Percentiles rank a stretch among this genome's conserved stretches.
Evolutionary conservation across 768 basidiomycete species (phyloP).

Genomic region (Mycena vitilis): DNA sequence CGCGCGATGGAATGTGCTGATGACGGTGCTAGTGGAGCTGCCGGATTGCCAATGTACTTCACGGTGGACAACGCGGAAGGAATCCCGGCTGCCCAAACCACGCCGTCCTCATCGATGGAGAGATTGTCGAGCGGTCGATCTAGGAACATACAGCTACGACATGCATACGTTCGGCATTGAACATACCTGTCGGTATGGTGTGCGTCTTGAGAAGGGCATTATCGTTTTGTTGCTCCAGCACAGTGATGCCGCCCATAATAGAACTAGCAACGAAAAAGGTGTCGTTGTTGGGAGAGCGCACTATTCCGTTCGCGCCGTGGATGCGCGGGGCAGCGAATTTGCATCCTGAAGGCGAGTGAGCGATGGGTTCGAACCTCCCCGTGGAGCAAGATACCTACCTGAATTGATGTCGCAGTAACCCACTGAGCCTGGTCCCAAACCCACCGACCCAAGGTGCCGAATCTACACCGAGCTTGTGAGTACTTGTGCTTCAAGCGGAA

Average conservation of each 20-base stretch:
- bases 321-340: conserved; percentile 66
- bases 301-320: conserved; percentile 71
- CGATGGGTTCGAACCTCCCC: not conserved
- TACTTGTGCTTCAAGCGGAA: not conserved
- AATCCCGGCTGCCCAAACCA: conserved; percentile 70
- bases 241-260: conserved; percentile 56
- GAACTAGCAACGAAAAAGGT: conserved; percentile 70
- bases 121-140: conserved; percentile 72
- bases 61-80: conserved; percentile 51
- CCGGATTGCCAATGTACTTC: conserved; percentile 57
- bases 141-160: conserved; percentile 31
- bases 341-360: conserved; percentile 55
- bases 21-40: conserved; percentile 53
- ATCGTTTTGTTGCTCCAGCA: conserved; percentile 71
- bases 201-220: conserved; percentile 68
- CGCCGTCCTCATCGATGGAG: conserved; percentile 67
- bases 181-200: conserved; percentile 62
- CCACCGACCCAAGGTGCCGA: conserved; percentile 40
- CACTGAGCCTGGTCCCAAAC: conserved; percentile 58
- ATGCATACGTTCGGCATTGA: conserved; percentile 16
- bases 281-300: conserved; percentile 61
- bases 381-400: not conserved
- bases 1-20: conserved; percentile 63
- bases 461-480: conserved; percentile 28
- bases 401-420: conserved; percentile 68